These are phyloP conservation scores for Clitopilus hobsonii DNA, from an alignment of 768 basidiomycete species.

Conservation along the genomic window DNA sequence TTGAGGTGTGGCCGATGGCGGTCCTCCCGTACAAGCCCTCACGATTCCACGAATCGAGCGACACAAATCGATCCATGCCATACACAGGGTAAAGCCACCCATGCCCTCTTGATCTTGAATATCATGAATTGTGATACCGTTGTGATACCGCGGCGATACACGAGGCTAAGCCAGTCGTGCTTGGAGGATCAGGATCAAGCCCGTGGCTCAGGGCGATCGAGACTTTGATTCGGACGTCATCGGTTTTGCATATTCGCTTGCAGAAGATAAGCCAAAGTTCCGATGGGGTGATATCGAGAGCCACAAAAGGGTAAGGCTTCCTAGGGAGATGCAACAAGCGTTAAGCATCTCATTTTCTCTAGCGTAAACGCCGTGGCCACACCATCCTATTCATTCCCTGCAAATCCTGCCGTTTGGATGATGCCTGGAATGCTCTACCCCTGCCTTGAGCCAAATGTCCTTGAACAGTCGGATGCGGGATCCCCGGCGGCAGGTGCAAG, in stretches of 20 bases:
- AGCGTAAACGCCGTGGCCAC: too few relatives aligned
- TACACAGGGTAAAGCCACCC: background rate
- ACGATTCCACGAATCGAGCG: too few relatives aligned
- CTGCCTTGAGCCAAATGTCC: too few relatives aligned
- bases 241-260: background rate
- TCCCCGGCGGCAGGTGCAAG: background rate
- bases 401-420: too few relatives aligned
- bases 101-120: background rate
- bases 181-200: background rate
- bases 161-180: background rate
- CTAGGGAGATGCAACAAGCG: background rate
- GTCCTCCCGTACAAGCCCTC: background rate
- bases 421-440: too few relatives aligned
- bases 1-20: background rate
- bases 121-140: background rate
- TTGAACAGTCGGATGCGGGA: background rate
- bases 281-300: background rate
- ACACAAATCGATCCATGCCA: too few relatives aligned
- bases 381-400: too few relatives aligned
- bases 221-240: background rate
- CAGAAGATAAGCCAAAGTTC: background rate
- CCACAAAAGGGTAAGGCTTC: background rate
- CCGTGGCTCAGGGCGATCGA: background rate
- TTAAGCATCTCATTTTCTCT: background rate
- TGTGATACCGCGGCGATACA: background rate